Percentiles rank a stretch among this genome's conserved stretches.
phyloP scores from a whole-genome alignment of 2,329 filamentous ascomycete genomes.

The Ceratocystis ficicola region DNA sequence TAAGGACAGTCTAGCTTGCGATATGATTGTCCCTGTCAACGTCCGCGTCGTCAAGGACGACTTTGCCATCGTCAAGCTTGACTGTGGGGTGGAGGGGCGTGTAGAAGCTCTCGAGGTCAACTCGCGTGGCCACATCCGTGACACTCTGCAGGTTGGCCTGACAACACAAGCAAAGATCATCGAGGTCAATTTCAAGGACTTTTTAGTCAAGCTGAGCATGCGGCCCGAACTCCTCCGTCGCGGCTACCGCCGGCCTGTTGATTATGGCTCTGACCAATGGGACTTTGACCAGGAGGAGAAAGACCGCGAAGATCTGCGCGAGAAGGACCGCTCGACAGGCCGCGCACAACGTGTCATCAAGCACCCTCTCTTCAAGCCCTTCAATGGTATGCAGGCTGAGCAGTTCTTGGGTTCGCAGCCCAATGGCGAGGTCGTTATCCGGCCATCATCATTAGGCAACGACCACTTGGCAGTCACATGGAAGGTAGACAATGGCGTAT shows the following conservation, averaged over 20 bases:
- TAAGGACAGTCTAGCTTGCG: slow-evolving; percentile 64
- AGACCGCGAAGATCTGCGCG: slow-evolving; percentile 70
- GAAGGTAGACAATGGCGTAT: slow-evolving; percentile 95
- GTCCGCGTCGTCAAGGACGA: slow-evolving; percentile 82
- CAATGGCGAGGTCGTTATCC: slow-evolving; percentile 82
- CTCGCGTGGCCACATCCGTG: slow-evolving; percentile 56
- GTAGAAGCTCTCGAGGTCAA: slow-evolving; percentile 75
- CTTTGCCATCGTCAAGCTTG: slow-evolving; percentile 84
- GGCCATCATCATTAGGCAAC: slow-evolving; percentile 85
- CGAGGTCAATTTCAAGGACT: slow-evolving; percentile 75
- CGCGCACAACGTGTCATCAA: slow-evolving; percentile 93
- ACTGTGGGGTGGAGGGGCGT: slow-evolving; percentile 85
- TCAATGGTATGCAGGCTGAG: slow-evolving; percentile 84
- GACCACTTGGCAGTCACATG: slow-evolving; percentile 94
- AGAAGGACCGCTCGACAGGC: slow-evolving; percentile 74
- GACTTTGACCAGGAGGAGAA: slow-evolving; percentile 68
- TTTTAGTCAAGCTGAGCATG: slow-evolving; percentile 72
- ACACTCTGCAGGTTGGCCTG: slow-evolving; percentile 66
- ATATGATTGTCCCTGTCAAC: slow-evolving; percentile 85
- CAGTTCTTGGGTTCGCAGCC: slow-evolving; percentile 81
- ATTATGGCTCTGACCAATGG: slow-evolving; percentile 72
- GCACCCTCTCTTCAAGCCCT: slow-evolving; percentile 87
- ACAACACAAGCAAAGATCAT: slow-evolving; percentile 79
- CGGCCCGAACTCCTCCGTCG: slow-evolving; percentile 58
- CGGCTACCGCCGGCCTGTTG: slow-evolving; percentile 56